Evolutionary conservation across 2,329 filamentous ascomycete species (phyloP).

Genomic region (Phyllosticta citribraziliensis): DNA sequence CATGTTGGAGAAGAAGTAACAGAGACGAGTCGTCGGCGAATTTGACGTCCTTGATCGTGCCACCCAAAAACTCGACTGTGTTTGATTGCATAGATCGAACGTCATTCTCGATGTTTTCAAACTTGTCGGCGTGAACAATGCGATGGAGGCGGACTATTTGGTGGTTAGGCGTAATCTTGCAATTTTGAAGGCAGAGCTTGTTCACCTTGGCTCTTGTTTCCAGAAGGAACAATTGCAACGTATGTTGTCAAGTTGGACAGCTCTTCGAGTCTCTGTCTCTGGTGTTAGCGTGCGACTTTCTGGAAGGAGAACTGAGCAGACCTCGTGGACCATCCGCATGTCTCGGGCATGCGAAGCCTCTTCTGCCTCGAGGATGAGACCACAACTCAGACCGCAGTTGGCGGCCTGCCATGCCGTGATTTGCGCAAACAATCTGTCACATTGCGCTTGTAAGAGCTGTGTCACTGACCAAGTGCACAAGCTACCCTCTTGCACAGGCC

Average conservation of each 20-base stretch:
- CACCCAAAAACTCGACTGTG: conserved; percentile 35
- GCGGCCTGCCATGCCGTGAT: conserved; percentile 35
- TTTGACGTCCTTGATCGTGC: conserved; percentile 51
- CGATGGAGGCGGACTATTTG: conserved; percentile 21
- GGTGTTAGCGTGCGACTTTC: background rate
- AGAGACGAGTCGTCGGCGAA: conserved; percentile 56
- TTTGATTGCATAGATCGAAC: conserved; percentile 39
- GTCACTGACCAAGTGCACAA: conserved; percentile 31
- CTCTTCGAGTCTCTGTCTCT: conserved; percentile 1
- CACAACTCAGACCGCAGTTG: conserved; percentile 60
- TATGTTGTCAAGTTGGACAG: conserved; percentile 12
- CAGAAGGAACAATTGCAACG: conserved; percentile 15
- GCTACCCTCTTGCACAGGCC: conserved; percentile 25
- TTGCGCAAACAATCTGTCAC: conserved; percentile 24
- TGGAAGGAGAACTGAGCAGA: conserved; percentile 17
- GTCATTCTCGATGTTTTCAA: conserved; percentile 28
- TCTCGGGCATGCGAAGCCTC: conserved; percentile 38
- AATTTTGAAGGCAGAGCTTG: background rate
- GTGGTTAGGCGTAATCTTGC: conserved; percentile 8
- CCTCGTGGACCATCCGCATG: conserved; percentile 47
- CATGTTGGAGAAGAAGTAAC: conserved; percentile 46
- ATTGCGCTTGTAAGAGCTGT: conserved; percentile 24
- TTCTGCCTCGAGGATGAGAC: conserved; percentile 36
- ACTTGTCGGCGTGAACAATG: conserved; percentile 28
- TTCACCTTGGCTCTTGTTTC: conserved; percentile 11